Base-by-base conservation (phyloP, 106 monocot species). In the Platanthera zijinensis region DNA sequence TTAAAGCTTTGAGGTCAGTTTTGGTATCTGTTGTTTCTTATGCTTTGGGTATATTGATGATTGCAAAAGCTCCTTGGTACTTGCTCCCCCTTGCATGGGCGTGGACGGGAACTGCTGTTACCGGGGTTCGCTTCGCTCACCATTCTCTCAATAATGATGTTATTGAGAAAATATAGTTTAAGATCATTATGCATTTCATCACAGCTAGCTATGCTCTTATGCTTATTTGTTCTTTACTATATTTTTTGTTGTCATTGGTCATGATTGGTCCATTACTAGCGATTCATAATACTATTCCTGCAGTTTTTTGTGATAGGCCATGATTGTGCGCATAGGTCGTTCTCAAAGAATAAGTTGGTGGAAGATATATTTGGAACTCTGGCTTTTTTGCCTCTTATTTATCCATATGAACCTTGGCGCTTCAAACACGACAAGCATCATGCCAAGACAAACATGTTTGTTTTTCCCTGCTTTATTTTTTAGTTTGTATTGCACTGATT, bases 241-340 rank as follows among this genome's bases (percentile, higher is more conserved):
- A 39, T 13, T 32, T 45, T 93, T 96, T 85, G 93, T 93, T 91
- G 96, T 96, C 61, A 91, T 96, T 89, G 93, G 93, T 52, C 96
- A 96, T 81, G 96, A 93, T 57, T 96, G 93, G 82, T 61, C 21
- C 59, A 61, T 61, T 7, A 19, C n/a, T 21, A 61, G 59, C 6
- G 5, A 19, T 19, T 61, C 6, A 51, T 61, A 61, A 48, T 28
- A 75, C n/a, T 64, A 22, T 25, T 78, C 68, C 32, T 73, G 18
- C 78, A 96, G 96, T 96, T 96, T 84, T 96, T 96, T 93, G 96
- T 96, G 72, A 86, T 96, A 90, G 96, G 96, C 52, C 96, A 96
- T 81, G 96, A 96, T 57, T 96, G 96, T 83, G 96, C 96, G 74
- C 96, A 96, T 82, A 96, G 87, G 78, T 91, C 96, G 73, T 96